phyloP scores from a whole-genome alignment of 352 stramenopile species.

The Globisporangium paroecandrum region DNA sequence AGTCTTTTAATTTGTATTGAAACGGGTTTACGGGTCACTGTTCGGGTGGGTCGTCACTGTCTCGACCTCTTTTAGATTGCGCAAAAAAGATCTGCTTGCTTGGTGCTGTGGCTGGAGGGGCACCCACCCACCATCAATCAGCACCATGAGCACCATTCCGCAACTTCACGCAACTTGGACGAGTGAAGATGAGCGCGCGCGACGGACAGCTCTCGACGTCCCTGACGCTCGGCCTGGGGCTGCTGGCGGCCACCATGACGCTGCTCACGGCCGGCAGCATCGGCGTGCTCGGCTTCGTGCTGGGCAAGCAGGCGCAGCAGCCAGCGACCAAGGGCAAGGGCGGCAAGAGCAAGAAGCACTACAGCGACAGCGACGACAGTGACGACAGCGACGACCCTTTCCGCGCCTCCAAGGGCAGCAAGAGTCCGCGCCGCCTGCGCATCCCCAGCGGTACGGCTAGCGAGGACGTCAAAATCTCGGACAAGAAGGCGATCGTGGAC shows the following conservation, averaged over 20 bases:
- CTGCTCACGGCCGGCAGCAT: slow-evolving; percentile 69
- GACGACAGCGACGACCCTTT: slow-evolving; percentile 18
- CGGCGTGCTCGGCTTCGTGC: slow-evolving; percentile 63
- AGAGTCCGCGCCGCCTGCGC: slow-evolving; percentile 40
- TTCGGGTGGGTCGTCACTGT: slow-evolving; percentile 1
- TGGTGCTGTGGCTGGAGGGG: background rate
- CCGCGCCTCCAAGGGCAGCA: slow-evolving; percentile 11
- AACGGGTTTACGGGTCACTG: background rate
- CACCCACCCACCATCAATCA: too few species aligned
- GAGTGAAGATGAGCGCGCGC: slow-evolving; percentile 12
- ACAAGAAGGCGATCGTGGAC: slow-evolving; percentile 85
- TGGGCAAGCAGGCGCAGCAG: slow-evolving; percentile 40
- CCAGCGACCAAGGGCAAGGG: slow-evolving; percentile 17
- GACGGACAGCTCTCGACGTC: slow-evolving; percentile 42
- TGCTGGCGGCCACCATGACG: slow-evolving; percentile 71
- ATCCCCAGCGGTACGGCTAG: slow-evolving; percentile 63
- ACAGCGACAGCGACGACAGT: slow-evolving; percentile 16
- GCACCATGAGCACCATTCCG: background rate
- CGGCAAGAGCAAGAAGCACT: slow-evolving; percentile 16
- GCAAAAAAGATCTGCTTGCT: slow-evolving; percentile 11
- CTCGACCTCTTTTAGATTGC: slow-evolving; percentile 3
- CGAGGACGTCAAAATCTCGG: slow-evolving; percentile 80
- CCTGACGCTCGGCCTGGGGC: slow-evolving; percentile 58
- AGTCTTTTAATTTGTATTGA: slow-evolving; percentile 22
- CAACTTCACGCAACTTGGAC: background rate